Conservation (phyloP, 192 early-diverging fungal species). For the Allomyces macrogynus region DNA sequence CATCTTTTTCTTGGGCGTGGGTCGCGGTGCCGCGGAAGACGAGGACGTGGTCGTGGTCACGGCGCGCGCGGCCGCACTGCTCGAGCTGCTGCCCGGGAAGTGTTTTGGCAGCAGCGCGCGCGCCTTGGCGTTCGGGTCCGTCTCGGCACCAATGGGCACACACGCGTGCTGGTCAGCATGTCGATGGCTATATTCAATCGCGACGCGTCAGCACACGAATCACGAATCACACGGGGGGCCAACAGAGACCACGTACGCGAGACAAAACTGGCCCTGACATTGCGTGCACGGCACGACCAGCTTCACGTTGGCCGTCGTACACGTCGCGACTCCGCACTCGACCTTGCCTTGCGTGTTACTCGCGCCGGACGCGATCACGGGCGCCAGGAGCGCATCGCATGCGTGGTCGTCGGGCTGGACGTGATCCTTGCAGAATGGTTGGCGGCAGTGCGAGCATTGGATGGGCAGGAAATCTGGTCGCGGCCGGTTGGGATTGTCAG, state of each 20-base stretch:
- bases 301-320: not conserved
- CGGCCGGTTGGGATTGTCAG: too few relatives aligned
- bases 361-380: not conserved
- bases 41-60: too few relatives aligned
- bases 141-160: not conserved
- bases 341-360: not conserved
- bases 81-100: not conserved
- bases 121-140: not conserved
- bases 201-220: not conserved
- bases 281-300: not conserved
- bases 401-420: not conserved
- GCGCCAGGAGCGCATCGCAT: not conserved
- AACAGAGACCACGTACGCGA: not conserved
- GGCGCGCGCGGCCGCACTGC: not conserved
- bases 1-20: not conserved
- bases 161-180: not conserved
- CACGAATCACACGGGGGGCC: not conserved
- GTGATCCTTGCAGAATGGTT: not conserved
- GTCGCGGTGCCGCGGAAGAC: not conserved
- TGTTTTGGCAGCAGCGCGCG: not conserved
- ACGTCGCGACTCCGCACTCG: not conserved
- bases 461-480: not conserved
- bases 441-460: not conserved
- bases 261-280: not conserved
- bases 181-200: not conserved